Evolutionary conservation across 345 rosid genomes (phyloP).

Genomic region (Excoecaria cochinchinensis): DNA sequence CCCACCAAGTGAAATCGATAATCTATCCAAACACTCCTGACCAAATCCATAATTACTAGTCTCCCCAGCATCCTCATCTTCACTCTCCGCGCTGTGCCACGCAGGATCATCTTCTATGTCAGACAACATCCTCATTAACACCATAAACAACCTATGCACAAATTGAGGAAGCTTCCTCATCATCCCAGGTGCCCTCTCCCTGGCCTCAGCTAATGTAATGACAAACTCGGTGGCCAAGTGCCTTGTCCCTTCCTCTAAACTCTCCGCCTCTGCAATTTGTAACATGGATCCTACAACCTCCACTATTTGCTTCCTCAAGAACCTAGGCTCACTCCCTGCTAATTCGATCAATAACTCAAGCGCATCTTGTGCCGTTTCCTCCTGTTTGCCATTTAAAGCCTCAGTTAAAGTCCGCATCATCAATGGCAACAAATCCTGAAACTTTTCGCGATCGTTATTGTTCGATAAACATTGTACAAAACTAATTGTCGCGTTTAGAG

Average conservation of each 20-base stretch:
- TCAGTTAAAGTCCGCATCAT: slow-evolving; percentile 92
- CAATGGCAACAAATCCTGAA: slow-evolving; percentile 87
- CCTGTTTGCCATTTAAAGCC: slow-evolving; percentile 74
- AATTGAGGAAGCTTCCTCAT: slow-evolving; percentile 84
- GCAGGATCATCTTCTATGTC: slow-evolving; percentile 91
- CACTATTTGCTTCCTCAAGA: slow-evolving; percentile 75
- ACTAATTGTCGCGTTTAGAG: slow-evolving; percentile 80
- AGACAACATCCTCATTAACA: slow-evolving; percentile 81
- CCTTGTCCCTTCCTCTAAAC: slow-evolving; percentile 89
- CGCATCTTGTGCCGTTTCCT: slow-evolving; percentile 92
- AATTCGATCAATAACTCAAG: slow-evolving; percentile 84
- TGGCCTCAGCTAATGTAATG: slow-evolving; percentile 86
- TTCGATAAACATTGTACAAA: slow-evolving; percentile 71
- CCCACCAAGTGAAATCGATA: slow-evolving; percentile 91
- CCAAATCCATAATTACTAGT: slow-evolving; percentile 86
- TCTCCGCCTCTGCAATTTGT: slow-evolving; percentile 94
- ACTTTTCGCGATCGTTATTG: slow-evolving; percentile 73
- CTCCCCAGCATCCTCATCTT: slow-evolving; percentile 97
- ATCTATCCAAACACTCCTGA: slow-evolving; percentile 95
- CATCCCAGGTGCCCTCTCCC: slow-evolving; percentile 99
- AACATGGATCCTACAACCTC: slow-evolving; percentile 95
- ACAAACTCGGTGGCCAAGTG: slow-evolving; percentile 95
- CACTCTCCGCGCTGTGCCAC: slow-evolving; percentile 91
- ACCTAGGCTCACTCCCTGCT: slow-evolving; percentile 92
- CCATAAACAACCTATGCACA: too few relatives aligned